phyloP scores from a whole-genome alignment of 2,329 filamentous ascomycete species.

The Cladosporium sp. region DNA sequence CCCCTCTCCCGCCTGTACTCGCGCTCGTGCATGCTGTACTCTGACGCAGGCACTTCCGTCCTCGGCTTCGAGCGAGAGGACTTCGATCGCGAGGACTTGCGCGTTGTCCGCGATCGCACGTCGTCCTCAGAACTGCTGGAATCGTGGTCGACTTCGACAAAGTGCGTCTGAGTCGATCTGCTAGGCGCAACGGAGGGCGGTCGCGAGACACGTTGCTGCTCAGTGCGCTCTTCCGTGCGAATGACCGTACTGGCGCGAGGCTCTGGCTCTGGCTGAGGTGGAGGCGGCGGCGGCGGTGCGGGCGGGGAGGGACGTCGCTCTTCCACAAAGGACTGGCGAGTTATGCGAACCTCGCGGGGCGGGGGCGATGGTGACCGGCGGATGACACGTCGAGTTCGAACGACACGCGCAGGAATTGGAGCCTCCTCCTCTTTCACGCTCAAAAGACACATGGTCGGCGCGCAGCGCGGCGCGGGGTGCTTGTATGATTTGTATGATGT shows the following conservation, averaged over 20 bases:
- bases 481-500: neutral
- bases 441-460: conserved; percentile 42
- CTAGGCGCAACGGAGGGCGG: conserved; percentile 23
- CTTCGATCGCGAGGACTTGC: conserved; percentile 22
- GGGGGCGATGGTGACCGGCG: conserved; percentile 23
- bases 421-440: conserved; percentile 42
- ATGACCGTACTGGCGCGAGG: conserved; percentile 18
- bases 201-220: conserved; percentile 27
- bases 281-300: conserved; percentile 10
- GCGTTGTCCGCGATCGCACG: conserved; percentile 25
- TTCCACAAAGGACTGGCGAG: conserved; percentile 18
- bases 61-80: conserved; percentile 17
- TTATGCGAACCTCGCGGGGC: conserved; percentile 18
- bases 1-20: conserved; percentile 39
- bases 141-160: conserved; percentile 41
- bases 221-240: conserved; percentile 10
- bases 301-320: conserved; percentile 17
- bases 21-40: conserved; percentile 42
- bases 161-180: conserved; percentile 31
- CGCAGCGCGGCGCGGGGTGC: neutral
- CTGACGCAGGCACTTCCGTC: conserved; percentile 21
- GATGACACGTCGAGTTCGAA: conserved; percentile 35
- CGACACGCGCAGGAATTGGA: conserved; percentile 27
- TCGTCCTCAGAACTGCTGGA: conserved; percentile 27
- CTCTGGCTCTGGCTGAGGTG: conserved; percentile 12